Conservation (phyloP, 345 rosid genomes). For the Arabidopsis thaliana region TAIR10.1 NC_003076.8:24378001-24378500, state of each 20-base stretch:
- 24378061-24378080: neutral
- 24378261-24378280: constrained; percentile 15
- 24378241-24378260: constrained; percentile 12
- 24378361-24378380: neutral
- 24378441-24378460: neutral
- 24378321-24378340: neutral
- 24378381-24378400: neutral
- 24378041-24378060: neutral
- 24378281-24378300: constrained; percentile 2
- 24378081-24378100: neutral
- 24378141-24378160: too few relatives aligned
- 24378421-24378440: too few relatives aligned
- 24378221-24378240: neutral
- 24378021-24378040: neutral
- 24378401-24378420: neutral
- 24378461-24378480: neutral
- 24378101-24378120: constrained; percentile 14
- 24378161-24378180: neutral
- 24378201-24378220: neutral
- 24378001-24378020: neutral
- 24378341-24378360: constrained; percentile 9
- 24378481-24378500: neutral
- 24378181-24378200: constrained; percentile 5
- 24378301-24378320: neutral
- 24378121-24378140: constrained; percentile 16